phyloP scores from a whole-genome alignment of 176 grass and related monocot genomes.

The Zoysia pacifica region DNA sequence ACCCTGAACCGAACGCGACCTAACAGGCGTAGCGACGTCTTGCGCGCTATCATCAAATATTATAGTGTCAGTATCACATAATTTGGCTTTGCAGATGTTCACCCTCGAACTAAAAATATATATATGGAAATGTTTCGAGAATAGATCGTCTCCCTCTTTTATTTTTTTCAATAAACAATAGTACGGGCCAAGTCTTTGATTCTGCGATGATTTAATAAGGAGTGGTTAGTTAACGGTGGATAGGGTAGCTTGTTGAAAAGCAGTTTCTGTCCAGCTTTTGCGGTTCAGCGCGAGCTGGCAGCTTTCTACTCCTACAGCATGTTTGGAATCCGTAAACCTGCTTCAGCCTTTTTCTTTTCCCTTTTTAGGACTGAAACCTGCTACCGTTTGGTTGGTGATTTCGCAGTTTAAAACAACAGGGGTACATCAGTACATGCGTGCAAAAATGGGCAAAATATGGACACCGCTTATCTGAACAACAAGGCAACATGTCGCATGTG shows the following conservation, averaged over 20 bases:
- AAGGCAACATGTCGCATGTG: not conserved
- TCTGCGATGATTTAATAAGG: constrained; percentile 4
- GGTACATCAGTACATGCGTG: not conserved
- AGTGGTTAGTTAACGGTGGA: constrained; percentile 24
- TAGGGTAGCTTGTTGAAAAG: constrained; percentile 3
- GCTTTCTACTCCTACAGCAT: not conserved
- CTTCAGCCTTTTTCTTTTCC: not conserved
- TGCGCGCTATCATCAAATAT: constrained; percentile 15
- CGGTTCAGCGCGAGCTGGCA: constrained; percentile 30
- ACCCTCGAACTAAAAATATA: not conserved
- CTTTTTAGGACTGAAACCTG: constrained; percentile 12
- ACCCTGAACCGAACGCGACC: not conserved
- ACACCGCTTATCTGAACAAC: not conserved
- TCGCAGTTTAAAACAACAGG: not conserved
- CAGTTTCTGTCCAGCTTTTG: constrained; percentile 16
- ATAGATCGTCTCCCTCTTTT: not conserved
- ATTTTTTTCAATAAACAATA: not conserved
- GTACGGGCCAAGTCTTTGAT: not conserved
- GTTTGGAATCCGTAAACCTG: constrained; percentile 32
- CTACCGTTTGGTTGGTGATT: constrained; percentile 4
- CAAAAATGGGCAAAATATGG: not conserved
- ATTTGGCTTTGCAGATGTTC: not conserved
- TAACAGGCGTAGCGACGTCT: not conserved
- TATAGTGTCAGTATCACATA: not conserved
- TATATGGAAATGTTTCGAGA: not conserved